These are phyloP conservation scores for Boletus rex-veris DNA, from an alignment of 768 basidiomycete species.

Conservation along the genomic window DNA sequence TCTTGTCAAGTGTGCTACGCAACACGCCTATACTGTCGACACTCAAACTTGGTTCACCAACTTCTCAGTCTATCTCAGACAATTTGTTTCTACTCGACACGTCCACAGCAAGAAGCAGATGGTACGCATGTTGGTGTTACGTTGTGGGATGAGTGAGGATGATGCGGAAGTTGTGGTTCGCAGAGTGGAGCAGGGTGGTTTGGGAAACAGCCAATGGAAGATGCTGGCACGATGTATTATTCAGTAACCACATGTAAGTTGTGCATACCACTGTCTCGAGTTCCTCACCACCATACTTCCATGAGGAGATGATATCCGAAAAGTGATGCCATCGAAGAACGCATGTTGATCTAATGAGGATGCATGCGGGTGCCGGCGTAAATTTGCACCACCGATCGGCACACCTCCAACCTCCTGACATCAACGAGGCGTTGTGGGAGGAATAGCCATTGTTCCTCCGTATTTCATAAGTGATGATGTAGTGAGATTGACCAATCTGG, in stretches of 20 bases:
- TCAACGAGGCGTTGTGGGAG: constrained; percentile 18
- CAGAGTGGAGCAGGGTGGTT: constrained; percentile 15
- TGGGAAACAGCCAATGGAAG: background rate
- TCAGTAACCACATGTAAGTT: constrained; percentile 17
- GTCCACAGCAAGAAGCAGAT: constrained; percentile 23
- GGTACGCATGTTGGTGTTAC: constrained; percentile 22
- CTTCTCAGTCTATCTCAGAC: constrained; percentile 24
- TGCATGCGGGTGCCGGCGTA: background rate
- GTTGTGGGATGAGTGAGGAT: constrained; percentile 23
- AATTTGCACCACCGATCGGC: constrained; percentile 3
- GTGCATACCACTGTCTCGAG: background rate
- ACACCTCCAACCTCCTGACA: constrained; percentile 3
- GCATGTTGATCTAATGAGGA: background rate
- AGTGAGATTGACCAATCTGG: constrained; percentile 11
- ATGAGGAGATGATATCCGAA: background rate
- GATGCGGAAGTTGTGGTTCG: constrained; percentile 20
- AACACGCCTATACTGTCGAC: constrained; percentile 18
- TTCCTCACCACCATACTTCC: background rate
- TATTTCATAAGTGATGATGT: background rate
- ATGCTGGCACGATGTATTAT: constrained; percentile 10
- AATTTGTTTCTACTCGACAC: constrained; percentile 20
- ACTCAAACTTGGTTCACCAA: constrained; percentile 24
- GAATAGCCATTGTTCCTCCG: background rate
- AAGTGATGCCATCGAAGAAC: background rate
- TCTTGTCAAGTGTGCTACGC: constrained; percentile 20